A percentile compares a stretch with the other conserved stretches of the same genome.
Conservation (phyloP, 1,284 basidiomycete genomes). For the Tilletia horrida region DNA sequence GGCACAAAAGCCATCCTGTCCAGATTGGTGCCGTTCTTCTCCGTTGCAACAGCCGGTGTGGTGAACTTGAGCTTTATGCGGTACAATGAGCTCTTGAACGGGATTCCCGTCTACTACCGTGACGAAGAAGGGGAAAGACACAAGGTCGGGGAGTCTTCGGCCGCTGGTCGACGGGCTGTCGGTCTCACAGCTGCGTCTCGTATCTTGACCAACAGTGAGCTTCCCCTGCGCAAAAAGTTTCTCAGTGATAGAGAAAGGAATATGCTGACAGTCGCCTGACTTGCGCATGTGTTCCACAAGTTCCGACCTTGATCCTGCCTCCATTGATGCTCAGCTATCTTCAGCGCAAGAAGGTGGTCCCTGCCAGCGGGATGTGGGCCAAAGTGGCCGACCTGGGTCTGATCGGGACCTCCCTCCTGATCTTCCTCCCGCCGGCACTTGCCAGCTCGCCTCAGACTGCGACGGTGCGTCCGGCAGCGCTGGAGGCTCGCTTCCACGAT, state of each 20-base stretch:
- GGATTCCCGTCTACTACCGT: slow-evolving; percentile 58
- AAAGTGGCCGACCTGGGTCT: slow-evolving; percentile 34
- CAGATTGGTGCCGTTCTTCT: slow-evolving; percentile 60
- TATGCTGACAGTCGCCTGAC: background rate
- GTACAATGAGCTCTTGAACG: slow-evolving; percentile 63
- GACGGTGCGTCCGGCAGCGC: slow-evolving; percentile 54
- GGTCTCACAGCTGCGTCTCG: slow-evolving; percentile 59
- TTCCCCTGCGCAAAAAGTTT: no score
- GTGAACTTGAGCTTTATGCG: slow-evolving; percentile 58
- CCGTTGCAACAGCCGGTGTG: slow-evolving; percentile 56
- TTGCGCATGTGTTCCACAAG: background rate
- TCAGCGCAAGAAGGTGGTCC: slow-evolving; percentile 33
- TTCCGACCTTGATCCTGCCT: slow-evolving; percentile 60
- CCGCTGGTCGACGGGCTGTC: slow-evolving; percentile 60
- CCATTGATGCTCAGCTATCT: slow-evolving; percentile 59
- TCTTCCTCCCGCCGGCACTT: slow-evolving; percentile 62
- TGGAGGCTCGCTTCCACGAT: slow-evolving; percentile 55
- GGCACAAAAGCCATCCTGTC: slow-evolving; percentile 30
- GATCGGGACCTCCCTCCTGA: slow-evolving; percentile 59
- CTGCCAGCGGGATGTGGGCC: slow-evolving; percentile 28
- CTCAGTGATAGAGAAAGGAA: no score
- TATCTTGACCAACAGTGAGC: slow-evolving; percentile 60
- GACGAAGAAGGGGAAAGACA: slow-evolving; percentile 41
- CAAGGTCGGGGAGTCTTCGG: slow-evolving; percentile 57
- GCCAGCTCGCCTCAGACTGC: slow-evolving; percentile 61